Conservation (phyloP, 768 basidiomycete genomes). For the Gymnopilus dilepis region DNA sequence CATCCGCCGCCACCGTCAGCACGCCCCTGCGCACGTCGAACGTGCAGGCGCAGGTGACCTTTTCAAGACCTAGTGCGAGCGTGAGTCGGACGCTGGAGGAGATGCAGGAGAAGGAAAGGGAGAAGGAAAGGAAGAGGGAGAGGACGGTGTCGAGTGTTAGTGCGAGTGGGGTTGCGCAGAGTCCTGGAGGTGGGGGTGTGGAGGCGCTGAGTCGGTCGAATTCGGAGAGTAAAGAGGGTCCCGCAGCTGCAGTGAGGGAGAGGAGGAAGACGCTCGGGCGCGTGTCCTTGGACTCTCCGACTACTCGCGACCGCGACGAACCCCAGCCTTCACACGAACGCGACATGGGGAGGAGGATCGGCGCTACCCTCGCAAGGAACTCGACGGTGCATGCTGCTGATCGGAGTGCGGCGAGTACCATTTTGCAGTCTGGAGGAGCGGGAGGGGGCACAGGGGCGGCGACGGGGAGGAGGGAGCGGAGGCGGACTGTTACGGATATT, state of each 20-base stretch:
- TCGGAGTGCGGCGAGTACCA: conserved; percentile 44
- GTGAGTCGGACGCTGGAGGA: conserved; percentile 59
- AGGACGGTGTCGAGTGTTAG: conserved; percentile 28
- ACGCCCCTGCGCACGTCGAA: conserved; percentile 43
- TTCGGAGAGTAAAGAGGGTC: conserved; percentile 57
- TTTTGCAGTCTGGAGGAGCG: conserved; percentile 22
- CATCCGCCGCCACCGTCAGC: conserved; percentile 67
- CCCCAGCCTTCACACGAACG: background rate
- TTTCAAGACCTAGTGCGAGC: conserved; percentile 65
- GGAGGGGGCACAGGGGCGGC: too few relatives aligned
- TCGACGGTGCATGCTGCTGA: conserved; percentile 41
- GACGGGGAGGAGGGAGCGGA: conserved; percentile 41
- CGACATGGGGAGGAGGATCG: conserved; percentile 8
- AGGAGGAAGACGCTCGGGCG: conserved; percentile 46
- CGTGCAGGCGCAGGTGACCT: conserved; percentile 57
- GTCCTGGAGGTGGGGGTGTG: conserved; percentile 2
- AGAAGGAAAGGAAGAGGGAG: conserved; percentile 40
- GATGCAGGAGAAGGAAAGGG: conserved; percentile 49
- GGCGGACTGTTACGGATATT: conserved; percentile 53
- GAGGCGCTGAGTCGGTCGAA: conserved; percentile 36
- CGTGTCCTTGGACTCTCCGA: conserved; percentile 49
- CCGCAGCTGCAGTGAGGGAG: too few relatives aligned
- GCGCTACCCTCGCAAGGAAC: conserved; percentile 26
- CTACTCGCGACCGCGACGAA: too few relatives aligned
- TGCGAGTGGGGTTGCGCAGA: background rate